Conservation (phyloP, 495 filamentous ascomycete species). For the Bacidia gigantensis region DNA sequence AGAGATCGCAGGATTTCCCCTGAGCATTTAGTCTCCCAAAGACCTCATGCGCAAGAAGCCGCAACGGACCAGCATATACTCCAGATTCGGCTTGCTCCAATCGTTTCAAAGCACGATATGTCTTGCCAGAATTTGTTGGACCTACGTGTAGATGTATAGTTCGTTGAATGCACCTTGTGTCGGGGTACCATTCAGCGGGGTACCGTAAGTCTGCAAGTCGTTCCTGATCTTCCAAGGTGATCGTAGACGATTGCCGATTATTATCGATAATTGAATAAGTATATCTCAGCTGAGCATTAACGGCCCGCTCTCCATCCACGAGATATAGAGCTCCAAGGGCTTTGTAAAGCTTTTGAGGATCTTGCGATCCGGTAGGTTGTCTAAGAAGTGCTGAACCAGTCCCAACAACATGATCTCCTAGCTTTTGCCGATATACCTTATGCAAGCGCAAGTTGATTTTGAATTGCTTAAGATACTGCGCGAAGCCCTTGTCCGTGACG, state of each 20-base stretch:
- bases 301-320: constrained; percentile 29
- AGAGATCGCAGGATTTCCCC: constrained; percentile 58
- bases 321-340: constrained; percentile 44
- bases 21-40: constrained; percentile 67
- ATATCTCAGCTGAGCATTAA: constrained; percentile 46
- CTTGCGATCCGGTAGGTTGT: constrained; percentile 10
- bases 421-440: neutral
- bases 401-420: neutral
- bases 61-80: constrained; percentile 81
- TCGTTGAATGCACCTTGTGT: constrained; percentile 60
- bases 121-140: constrained; percentile 97
- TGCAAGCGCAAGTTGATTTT: neutral
- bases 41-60: constrained; percentile 86
- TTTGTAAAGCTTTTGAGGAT: constrained; percentile 6
- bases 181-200: constrained; percentile 84
- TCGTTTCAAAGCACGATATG: constrained; percentile 83
- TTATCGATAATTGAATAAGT: constrained; percentile 39
- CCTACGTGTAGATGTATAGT: constrained; percentile 89
- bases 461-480: neutral
- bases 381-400: neutral
- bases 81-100: constrained; percentile 63
- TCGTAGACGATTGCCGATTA: constrained; percentile 28
- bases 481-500: constrained; percentile 3
- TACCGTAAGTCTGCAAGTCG: constrained; percentile 64
- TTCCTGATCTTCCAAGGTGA: constrained; percentile 43